Base-by-base conservation (phyloP, 768 basidiomycete species). In the Rhodotorula kratochvilovae region DNA sequence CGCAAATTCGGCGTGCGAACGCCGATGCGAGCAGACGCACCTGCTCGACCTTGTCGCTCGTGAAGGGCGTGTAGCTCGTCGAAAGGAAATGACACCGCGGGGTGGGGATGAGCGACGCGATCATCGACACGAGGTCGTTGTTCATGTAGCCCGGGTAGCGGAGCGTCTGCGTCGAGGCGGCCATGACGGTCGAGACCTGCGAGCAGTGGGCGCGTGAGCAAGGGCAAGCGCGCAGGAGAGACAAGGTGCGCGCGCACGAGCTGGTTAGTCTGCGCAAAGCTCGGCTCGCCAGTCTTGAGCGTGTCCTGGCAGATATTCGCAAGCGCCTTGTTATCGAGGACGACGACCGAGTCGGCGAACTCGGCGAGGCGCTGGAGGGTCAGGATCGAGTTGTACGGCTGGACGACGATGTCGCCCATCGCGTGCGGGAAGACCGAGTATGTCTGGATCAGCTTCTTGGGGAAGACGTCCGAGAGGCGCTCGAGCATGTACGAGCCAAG, bases 131-230 rank as follows among this genome's bases (percentile, higher is more conserved):
- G 48, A 98, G 86, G 78, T 99, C 95, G 77, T 97, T 99, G 84
- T 98, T 97, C 94, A 97, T 98, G 81, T 97, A 97, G 61, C 92
- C 91, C 0, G 95, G 95, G 82, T 96, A 99, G 77, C 95, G 87
- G 35, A 99, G 85, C 23, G 95, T 98, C 78, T 94, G 92, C 0
- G 95, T 99, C 72, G 91, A 94, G 19, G 94, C 95, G 17, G 95
- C 90, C 87, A 99, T 97, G 53, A 98, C 95, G 1, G 96, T 98
- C 7, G 96, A 89, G 2, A 92, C 90, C 94, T 97, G 64, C 61
- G 53, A 56, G 29, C 7, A 45, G 63, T 54, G 29, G 54, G 27
- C 27, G 27, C 58, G 39, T 5, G 48, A 29, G 29, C 10, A 29
- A 5, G 11, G 78, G 68, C 63, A 80, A 80, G 77, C 27, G 3